A percentile compares a stretch with the other conserved stretches of the same genome.
Conservation (phyloP, 257 asterid species). For the Scutellaria galericulata region DNA sequence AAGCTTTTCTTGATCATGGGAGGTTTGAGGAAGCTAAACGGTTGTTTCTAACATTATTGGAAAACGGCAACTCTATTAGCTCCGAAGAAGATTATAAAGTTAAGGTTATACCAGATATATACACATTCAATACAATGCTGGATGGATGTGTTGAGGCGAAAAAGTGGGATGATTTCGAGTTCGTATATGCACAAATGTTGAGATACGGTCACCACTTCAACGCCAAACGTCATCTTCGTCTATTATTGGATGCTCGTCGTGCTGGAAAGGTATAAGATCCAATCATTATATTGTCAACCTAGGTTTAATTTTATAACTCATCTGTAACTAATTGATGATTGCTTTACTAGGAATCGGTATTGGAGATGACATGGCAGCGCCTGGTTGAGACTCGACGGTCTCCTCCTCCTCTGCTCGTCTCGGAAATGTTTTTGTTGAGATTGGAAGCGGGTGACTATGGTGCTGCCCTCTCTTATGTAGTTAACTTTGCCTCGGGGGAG, state of each 20-base stretch:
- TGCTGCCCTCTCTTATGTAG: slow-evolving; percentile 60
- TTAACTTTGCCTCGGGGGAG: slow-evolving; percentile 50
- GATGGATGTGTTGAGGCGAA: slow-evolving; percentile 65
- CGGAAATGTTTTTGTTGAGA: slow-evolving; percentile 66
- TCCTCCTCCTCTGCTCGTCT: slow-evolving; percentile 62
- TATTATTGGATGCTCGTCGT: slow-evolving; percentile 63
- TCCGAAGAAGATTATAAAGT: slow-evolving; percentile 51
- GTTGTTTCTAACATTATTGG: slow-evolving; percentile 63
- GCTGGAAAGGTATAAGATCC: slow-evolving; percentile 74
- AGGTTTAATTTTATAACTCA: no score
- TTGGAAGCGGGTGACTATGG: slow-evolving; percentile 56
- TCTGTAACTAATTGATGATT: background rate
- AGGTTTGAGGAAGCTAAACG: slow-evolving; percentile 72
- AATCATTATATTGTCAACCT: background rate
- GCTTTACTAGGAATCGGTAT: slow-evolving; percentile 52
- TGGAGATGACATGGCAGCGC: slow-evolving; percentile 81
- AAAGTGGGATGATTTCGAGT: slow-evolving; percentile 88
- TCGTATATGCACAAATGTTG: slow-evolving; percentile 70
- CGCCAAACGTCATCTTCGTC: slow-evolving; percentile 74
- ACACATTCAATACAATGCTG: slow-evolving; percentile 82
- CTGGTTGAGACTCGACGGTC: slow-evolving; percentile 53
- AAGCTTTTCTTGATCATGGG: slow-evolving; percentile 72
- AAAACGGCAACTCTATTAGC: slow-evolving; percentile 45
- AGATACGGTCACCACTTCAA: slow-evolving; percentile 77
- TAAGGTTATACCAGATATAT: slow-evolving; percentile 73